phyloP scores from a whole-genome alignment of 139 green algal species.

The Pleodorina starrii region DNA sequence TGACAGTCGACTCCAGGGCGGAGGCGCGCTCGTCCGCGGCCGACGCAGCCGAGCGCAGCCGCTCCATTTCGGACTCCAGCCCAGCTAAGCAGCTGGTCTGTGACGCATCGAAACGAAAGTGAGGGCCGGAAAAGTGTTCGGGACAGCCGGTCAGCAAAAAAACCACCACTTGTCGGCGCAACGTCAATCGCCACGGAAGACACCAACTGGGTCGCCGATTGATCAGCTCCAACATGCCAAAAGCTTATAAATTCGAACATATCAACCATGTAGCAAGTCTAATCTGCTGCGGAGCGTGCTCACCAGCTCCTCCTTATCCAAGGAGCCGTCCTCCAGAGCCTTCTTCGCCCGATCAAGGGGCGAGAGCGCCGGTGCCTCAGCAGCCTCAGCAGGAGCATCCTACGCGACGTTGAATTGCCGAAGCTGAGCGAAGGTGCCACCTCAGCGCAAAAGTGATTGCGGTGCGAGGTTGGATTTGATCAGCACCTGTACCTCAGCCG shows the following conservation, averaged over 20 bases:
- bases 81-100: slow-evolving; percentile 56
- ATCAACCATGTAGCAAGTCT: no score
- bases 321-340: slow-evolving; percentile 46
- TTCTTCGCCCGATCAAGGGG: slow-evolving; percentile 42
- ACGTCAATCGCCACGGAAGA: neutral
- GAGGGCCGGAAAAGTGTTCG: no score
- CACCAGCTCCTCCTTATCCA: slow-evolving; percentile 61
- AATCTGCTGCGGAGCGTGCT: neutral
- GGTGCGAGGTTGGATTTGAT: neutral
- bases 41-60: slow-evolving; percentile 29
- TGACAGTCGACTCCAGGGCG: slow-evolving; percentile 53
- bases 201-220: neutral
- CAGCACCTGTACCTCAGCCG: slow-evolving; percentile 45
- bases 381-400: neutral
- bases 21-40: slow-evolving; percentile 55
- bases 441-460: neutral
- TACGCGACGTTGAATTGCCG: slow-evolving; percentile 6
- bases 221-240: neutral
- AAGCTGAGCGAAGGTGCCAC: neutral
- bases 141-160: no score
- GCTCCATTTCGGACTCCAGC: slow-evolving; percentile 64
- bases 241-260: no score
- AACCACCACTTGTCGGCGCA: slow-evolving; percentile 5
- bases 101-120: no score
- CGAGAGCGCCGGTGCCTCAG: neutral